Conservation (phyloP, 768 basidiomycete genomes). For the Nidularia sp. region DNA sequence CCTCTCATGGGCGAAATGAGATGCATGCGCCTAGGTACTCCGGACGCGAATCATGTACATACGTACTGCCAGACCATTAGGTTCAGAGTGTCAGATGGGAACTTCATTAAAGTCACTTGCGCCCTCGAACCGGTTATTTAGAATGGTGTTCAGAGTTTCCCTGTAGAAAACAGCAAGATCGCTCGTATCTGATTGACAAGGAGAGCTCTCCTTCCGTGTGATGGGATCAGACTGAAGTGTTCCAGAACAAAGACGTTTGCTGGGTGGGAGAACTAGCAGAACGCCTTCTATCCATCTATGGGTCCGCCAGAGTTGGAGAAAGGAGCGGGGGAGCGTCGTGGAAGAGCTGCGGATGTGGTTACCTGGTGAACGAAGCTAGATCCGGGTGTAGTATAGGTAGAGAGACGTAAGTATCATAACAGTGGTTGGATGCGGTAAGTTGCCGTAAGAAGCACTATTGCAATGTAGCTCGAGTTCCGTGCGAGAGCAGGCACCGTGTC, state of each 20-base stretch:
- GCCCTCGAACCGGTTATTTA: slow-evolving; percentile 11
- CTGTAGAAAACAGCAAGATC: slow-evolving; percentile 1
- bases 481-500: background rate
- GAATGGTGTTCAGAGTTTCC: slow-evolving; percentile 4
- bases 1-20: background rate
- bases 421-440: background rate
- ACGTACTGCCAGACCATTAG: too few species aligned
- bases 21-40: background rate
- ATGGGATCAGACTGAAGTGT: background rate
- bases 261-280: background rate
- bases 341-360: too few species aligned
- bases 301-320: background rate
- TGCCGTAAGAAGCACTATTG: background rate
- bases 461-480: too few species aligned
- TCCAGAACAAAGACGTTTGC: background rate
- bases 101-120: background rate
- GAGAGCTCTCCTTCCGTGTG: background rate
- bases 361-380: too few species aligned
- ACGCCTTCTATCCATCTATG: background rate
- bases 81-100: background rate
- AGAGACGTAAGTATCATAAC: too few species aligned
- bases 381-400: too few species aligned
- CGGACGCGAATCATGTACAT: too few species aligned
- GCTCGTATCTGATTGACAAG: slow-evolving; percentile 9
- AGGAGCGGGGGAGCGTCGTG: too few species aligned